A percentile compares a stretch with the other conserved stretches of the same genome.
Conservation (phyloP, 2,329 filamentous ascomycete genomes). For the Onygenales sp. region DNA sequence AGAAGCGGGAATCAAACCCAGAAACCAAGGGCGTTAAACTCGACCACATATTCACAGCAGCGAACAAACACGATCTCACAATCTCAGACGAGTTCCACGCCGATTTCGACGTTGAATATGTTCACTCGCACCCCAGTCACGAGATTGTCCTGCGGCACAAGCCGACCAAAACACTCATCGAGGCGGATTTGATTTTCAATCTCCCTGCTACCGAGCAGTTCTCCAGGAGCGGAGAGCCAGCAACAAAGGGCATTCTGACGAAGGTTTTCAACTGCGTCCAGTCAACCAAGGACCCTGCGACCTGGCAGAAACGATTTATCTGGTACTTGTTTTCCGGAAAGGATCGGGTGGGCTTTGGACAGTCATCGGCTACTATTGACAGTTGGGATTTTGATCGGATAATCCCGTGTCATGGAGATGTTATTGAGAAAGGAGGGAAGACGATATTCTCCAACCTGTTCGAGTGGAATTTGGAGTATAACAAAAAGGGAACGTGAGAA, state of each 20-base stretch:
- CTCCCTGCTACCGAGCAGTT: slow-evolving; percentile 82
- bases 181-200: slow-evolving; percentile 91
- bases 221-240: slow-evolving; percentile 45
- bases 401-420: slow-evolving; percentile 89
- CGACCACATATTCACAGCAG: slow-evolving; percentile 55
- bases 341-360: slow-evolving; percentile 60
- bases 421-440: slow-evolving; percentile 67
- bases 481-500: too few relatives aligned
- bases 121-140: slow-evolving; percentile 69
- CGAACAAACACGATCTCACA: slow-evolving; percentile 40
- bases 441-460: slow-evolving; percentile 68
- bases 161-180: slow-evolving; percentile 67
- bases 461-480: slow-evolving; percentile 62
- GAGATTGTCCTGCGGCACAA: slow-evolving; percentile 83
- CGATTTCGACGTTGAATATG: slow-evolving; percentile 80
- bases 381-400: slow-evolving; percentile 77
- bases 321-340: slow-evolving; percentile 62
- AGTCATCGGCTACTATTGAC: slow-evolving; percentile 59
- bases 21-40: slow-evolving; percentile 53
- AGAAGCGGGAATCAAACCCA: slow-evolving; percentile 61
- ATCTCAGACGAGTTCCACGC: slow-evolving; percentile 71
- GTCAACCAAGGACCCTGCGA: slow-evolving; percentile 49
- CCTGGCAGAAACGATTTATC: slow-evolving; percentile 66
- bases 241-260: slow-evolving; percentile 49
- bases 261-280: slow-evolving; percentile 50